Conservation (phyloP, 2,329 filamentous ascomycete genomes). For the Orbilia blumenaviensis region DNA sequence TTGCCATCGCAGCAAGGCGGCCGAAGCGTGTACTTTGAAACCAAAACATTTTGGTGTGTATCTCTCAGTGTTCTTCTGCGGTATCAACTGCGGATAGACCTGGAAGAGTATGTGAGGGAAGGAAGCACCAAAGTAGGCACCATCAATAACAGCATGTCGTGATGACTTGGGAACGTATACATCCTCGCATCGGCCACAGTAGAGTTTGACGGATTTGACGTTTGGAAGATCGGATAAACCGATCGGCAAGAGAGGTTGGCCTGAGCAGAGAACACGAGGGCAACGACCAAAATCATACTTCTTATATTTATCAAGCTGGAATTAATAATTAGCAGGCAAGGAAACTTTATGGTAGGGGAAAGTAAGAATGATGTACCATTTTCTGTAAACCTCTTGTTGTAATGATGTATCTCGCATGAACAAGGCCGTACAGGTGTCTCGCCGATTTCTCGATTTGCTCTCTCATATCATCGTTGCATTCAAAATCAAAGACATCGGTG, state of each 20-base stretch:
- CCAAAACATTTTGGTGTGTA: slow-evolving; percentile 93
- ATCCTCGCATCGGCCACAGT: slow-evolving; percentile 96
- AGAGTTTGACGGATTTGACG: slow-evolving; percentile 91
- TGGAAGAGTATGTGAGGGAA: slow-evolving; percentile 99
- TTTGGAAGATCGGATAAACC: slow-evolving; percentile 90
- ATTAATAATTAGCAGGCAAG: not conserved
- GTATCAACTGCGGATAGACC: slow-evolving; percentile 90
- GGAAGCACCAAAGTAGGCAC: slow-evolving; percentile 95
- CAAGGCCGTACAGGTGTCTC: slow-evolving; percentile 91
- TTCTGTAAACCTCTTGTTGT: slow-evolving; percentile 92
- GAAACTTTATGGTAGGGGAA: not conserved
- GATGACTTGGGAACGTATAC: slow-evolving; percentile 99
- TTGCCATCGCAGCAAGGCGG: slow-evolving; percentile 91
- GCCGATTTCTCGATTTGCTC: slow-evolving; percentile 98
- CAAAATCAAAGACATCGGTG: slow-evolving; percentile 97
- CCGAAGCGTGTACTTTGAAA: slow-evolving; percentile 91
- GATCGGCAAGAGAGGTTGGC: slow-evolving; percentile 92
- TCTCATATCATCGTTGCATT: slow-evolving; percentile 97
- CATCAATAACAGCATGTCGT: slow-evolving; percentile 92
- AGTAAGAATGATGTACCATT: slow-evolving; percentile 72
- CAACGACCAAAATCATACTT: slow-evolving; percentile 98
- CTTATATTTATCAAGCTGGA: slow-evolving; percentile 96
- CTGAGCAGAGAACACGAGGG: slow-evolving; percentile 92
- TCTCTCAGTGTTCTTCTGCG: slow-evolving; percentile 82
- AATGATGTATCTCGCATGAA: slow-evolving; percentile 95